Percentiles rank a stretch among this genome's conserved stretches.
Evolutionary conservation across 129 eudicot genomes (phyloP).

Genomic region (Arctium lappa): DNA sequence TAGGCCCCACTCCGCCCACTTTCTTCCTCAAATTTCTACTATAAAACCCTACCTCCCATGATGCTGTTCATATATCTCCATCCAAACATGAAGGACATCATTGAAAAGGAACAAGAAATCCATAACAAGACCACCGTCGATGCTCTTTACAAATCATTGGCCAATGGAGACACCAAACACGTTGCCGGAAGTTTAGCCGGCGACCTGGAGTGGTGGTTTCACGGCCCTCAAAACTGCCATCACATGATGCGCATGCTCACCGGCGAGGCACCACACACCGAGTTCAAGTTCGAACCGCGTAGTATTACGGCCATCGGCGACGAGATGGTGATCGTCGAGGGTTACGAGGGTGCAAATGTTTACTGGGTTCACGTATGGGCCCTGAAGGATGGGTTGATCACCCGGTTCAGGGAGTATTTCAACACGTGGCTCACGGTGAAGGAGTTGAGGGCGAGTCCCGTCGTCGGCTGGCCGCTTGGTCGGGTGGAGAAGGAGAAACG

Average conservation of each 20-base stretch:
- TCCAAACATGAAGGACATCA: slow-evolving; percentile 33
- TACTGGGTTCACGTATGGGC: slow-evolving; percentile 97
- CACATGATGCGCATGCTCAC: slow-evolving; percentile 90
- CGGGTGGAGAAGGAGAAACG: slow-evolving; percentile 11
- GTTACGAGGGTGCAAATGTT: slow-evolving; percentile 74
- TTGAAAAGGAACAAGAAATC: slow-evolving; percentile 17
- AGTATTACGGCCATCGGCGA: slow-evolving; percentile 47
- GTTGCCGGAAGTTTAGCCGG: slow-evolving; percentile 35
- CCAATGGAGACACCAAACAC: slow-evolving; percentile 39
- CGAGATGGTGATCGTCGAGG: slow-evolving; percentile 71
- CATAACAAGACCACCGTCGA: slow-evolving; percentile 45
- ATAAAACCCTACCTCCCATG: slow-evolving; percentile 23
- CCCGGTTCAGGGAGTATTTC: slow-evolving; percentile 76
- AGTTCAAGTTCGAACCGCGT: slow-evolving; percentile 61
- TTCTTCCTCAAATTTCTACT: slow-evolving; percentile 3
- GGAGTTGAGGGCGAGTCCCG: slow-evolving; percentile 40
- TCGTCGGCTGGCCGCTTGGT: too few relatives aligned
- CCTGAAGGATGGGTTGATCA: slow-evolving; percentile 50
- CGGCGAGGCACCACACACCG: slow-evolving; percentile 43
- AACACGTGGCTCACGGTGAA: slow-evolving; percentile 81
- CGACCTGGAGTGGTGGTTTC: slow-evolving; percentile 83
- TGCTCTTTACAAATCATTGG: slow-evolving; percentile 57
- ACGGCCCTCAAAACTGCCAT: slow-evolving; percentile 81
- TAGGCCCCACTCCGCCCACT: slow-evolving; percentile 14
- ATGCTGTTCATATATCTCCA: not conserved